Percentiles rank a stretch among this genome's conserved stretches.
These are phyloP conservation scores for Alternaria novae-zelandiae DNA, from an alignment of 2,329 filamentous ascomycete genomes.

Conservation along the genomic window DNA sequence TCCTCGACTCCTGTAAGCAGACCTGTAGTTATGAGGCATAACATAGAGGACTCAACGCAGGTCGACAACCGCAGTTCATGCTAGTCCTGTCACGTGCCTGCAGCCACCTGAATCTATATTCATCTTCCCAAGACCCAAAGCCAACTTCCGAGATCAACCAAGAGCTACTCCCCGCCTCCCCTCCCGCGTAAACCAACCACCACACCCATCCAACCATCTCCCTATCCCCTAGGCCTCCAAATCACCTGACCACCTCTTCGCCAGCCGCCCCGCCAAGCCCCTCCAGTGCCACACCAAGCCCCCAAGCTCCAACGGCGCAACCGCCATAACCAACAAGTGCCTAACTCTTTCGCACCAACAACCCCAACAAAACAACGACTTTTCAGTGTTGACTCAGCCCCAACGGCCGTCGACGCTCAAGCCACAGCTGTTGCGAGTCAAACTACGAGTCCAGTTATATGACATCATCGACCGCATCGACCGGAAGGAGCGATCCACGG, in stretches of 20 bases:
- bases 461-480: background rate
- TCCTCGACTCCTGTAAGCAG: too few relatives aligned
- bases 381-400: background rate
- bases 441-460: background rate
- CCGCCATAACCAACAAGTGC: background rate
- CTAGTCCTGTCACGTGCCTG: background rate
- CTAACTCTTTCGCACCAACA: background rate
- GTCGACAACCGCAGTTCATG: background rate
- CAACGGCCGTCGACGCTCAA: background rate
- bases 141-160: background rate
- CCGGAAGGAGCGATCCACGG: background rate
- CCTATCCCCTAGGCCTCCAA: background rate
- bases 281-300: background rate
- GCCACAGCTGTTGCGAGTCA: background rate
- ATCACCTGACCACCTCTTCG: background rate
- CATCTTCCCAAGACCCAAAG: too few relatives aligned
- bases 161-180: fast-evolving
- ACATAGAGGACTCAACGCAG: background rate
- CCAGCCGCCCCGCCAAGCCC: background rate
- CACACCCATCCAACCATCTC: background rate
- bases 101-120: background rate
- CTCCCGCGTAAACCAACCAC: background rate
- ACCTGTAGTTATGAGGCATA: background rate
- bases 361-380: background rate
- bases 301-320: background rate